A percentile compares a stretch with the other conserved stretches of the same genome.
Evolutionary conservation across 1,284 basidiomycete genomes (phyloP).

Genomic region (Apiotrichum porosum): DNA sequence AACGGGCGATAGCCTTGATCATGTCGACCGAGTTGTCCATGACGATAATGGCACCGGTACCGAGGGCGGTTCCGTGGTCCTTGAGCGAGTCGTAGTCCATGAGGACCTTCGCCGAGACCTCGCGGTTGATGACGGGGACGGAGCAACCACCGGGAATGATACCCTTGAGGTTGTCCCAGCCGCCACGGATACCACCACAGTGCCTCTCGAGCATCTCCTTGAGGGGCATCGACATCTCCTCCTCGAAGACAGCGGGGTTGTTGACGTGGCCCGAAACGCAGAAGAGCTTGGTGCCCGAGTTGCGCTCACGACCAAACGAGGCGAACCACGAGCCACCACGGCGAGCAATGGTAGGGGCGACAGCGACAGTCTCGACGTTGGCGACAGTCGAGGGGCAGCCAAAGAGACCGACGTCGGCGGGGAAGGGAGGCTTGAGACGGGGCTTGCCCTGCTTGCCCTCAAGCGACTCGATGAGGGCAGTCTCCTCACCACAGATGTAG

Average conservation of each 20-base stretch:
- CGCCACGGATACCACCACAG: constrained; percentile 88
- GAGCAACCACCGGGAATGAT: constrained; percentile 94
- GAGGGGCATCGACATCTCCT: constrained; percentile 97
- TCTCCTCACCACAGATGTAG: constrained; percentile 99
- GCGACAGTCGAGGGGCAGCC: constrained; percentile 96
- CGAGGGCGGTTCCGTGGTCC: constrained; percentile 88
- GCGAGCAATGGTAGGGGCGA: constrained; percentile 92
- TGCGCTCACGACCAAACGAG: constrained; percentile 83
- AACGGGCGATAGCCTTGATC: constrained; percentile 85
- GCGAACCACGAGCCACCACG: constrained; percentile 92
- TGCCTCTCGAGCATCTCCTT: constrained; percentile 94
- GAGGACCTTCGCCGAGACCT: constrained; percentile 77
- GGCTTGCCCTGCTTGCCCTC: constrained; percentile 99
- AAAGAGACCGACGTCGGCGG: constrained; percentile 94
- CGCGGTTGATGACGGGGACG: constrained; percentile 85
- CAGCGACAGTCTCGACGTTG: constrained; percentile 96
- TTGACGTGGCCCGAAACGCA: constrained; percentile 97
- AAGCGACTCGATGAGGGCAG: constrained; percentile 91
- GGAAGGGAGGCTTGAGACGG: constrained; percentile 98
- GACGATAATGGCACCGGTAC: constrained; percentile 96
- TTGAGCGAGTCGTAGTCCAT: constrained; percentile 99
- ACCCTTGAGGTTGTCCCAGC: constrained; percentile 89
- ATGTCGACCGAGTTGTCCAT: constrained; percentile 98
- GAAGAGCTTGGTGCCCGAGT: constrained; percentile 93
- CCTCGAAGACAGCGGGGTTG: constrained; percentile 95